phyloP scores from a whole-genome alignment of 2,329 filamentous ascomycete genomes.

The Alternaria brassicae region DNA sequence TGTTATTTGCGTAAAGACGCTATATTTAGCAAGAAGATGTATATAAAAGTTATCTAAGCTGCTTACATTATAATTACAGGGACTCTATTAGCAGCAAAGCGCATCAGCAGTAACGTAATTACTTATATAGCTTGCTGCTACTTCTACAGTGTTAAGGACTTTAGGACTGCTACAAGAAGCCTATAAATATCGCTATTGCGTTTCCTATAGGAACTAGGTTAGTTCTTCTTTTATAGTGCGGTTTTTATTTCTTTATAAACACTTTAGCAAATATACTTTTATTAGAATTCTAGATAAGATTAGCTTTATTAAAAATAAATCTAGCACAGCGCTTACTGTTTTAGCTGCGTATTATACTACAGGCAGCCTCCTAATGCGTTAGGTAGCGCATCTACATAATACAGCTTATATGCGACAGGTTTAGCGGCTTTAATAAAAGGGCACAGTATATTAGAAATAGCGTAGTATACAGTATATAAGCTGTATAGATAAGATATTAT shows the following conservation, averaged over 20 bases:
- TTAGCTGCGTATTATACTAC: background rate
- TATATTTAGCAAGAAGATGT: background rate
- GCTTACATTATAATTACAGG: background rate
- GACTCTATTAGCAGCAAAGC: background rate
- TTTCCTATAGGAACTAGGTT: background rate
- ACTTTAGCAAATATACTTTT: background rate
- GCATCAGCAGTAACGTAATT: background rate
- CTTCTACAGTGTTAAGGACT: background rate
- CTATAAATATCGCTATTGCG: background rate
- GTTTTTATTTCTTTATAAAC: background rate
- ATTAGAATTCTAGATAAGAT: background rate
- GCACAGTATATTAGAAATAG: background rate
- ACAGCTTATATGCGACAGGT: background rate
- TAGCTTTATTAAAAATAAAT: background rate
- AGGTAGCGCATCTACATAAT: background rate
- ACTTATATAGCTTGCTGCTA: background rate
- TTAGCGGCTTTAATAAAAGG: background rate
- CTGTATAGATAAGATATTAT: background rate
- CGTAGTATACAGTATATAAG: background rate
- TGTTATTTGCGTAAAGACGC: background rate
- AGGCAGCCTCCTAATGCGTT: background rate
- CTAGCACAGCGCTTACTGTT: background rate
- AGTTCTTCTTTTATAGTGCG: background rate
- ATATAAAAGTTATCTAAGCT: background rate
- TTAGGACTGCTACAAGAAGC: slow-evolving; percentile 2